A percentile compares a stretch with the other conserved stretches of the same genome.
These are phyloP conservation scores for Colletotrichum liaoningense DNA, from an alignment of 2,329 filamentous ascomycete species.

Conservation along the genomic window DNA sequence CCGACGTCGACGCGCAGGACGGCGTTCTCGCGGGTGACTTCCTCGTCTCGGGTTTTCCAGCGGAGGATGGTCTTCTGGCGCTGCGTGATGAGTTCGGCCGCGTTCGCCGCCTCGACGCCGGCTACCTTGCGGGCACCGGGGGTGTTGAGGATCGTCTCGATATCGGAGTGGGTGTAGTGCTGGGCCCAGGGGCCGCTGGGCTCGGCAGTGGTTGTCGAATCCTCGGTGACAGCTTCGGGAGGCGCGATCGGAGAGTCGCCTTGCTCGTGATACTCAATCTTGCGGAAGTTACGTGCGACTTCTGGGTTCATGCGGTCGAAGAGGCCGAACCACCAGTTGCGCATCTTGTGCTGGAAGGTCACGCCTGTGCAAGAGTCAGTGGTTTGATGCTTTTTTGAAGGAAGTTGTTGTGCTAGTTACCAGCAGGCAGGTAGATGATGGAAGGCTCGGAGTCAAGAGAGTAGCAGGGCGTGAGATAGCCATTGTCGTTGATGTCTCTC, in stretches of 20 bases:
- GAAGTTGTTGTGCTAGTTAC: background rate
- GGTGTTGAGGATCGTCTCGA: conserved; percentile 38
- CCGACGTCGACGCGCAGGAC: conserved; percentile 18
- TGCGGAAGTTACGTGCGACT: conserved; percentile 28
- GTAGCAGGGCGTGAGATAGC: conserved; percentile 34
- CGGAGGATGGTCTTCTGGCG: conserved; percentile 35
- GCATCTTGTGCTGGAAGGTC: conserved; percentile 29
- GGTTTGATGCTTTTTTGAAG: background rate
- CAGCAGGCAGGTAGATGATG: conserved; percentile 32
- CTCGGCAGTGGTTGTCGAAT: conserved; percentile 6
- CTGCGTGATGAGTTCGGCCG: conserved; percentile 35
- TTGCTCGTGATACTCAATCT: conserved; percentile 20
- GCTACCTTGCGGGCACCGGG: conserved; percentile 37
- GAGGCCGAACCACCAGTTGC: conserved; percentile 34
- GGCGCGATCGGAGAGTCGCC: conserved; percentile 17
- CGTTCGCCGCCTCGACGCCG: conserved; percentile 36
- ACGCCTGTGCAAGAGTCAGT: conserved; percentile 13
- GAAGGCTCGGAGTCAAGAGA: conserved; percentile 34
- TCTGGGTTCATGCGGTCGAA: conserved; percentile 37
- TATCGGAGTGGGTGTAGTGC: conserved; percentile 30
- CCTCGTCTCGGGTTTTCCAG: conserved; percentile 20
- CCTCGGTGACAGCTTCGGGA: conserved; percentile 15
- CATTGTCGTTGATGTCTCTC: conserved; percentile 38
- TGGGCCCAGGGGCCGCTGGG: background rate
- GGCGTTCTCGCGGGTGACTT: conserved; percentile 20